phyloP scores from a whole-genome alignment of 192 early-diverging fungal species.

The Paraglomus brasilianum region DNA sequence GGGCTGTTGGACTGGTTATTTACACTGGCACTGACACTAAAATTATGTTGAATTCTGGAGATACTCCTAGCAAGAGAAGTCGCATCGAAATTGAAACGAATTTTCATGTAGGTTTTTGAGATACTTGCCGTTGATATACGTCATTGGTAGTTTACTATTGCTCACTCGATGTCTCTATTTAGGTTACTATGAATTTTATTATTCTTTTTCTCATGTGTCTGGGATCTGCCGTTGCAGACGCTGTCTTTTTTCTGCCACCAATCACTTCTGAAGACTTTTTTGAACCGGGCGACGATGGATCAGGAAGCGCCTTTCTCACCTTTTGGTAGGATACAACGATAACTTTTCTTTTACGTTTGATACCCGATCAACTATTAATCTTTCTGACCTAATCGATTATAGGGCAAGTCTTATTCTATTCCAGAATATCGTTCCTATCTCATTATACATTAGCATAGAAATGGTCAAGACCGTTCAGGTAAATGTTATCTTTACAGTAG shows the following conservation, averaged over 20 bases:
- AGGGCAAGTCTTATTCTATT: conserved; percentile 86
- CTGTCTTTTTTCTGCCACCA: conserved; percentile 57
- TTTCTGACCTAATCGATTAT: background rate
- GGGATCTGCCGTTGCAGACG: conserved; percentile 63
- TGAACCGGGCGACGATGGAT: conserved; percentile 47
- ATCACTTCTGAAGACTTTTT: conserved; percentile 51
- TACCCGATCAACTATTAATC: background rate
- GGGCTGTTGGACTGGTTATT: conserved; percentile 80
- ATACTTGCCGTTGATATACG: background rate
- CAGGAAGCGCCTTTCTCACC: conserved; percentile 64
- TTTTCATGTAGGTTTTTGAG: conserved; percentile 61
- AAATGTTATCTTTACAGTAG: conserved; percentile 22
- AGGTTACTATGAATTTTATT: conserved; percentile 79
- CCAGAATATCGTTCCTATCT: conserved; percentile 96
- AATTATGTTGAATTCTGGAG: conserved; percentile 93
- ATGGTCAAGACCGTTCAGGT: conserved; percentile 86
- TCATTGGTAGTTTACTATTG: conserved; percentile 24
- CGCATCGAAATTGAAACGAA: conserved; percentile 91
- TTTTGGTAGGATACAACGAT: conserved; percentile 78
- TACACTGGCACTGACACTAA: conserved; percentile 96
- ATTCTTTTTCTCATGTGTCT: conserved; percentile 74
- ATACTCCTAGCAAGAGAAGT: conserved; percentile 89
- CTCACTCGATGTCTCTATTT: conserved; percentile 21
- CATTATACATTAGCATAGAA: conserved; percentile 91
- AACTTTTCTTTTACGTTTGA: background rate